phyloP scores from a whole-genome alignment of 345 rosid species.

The Garcia nutans region DNA sequence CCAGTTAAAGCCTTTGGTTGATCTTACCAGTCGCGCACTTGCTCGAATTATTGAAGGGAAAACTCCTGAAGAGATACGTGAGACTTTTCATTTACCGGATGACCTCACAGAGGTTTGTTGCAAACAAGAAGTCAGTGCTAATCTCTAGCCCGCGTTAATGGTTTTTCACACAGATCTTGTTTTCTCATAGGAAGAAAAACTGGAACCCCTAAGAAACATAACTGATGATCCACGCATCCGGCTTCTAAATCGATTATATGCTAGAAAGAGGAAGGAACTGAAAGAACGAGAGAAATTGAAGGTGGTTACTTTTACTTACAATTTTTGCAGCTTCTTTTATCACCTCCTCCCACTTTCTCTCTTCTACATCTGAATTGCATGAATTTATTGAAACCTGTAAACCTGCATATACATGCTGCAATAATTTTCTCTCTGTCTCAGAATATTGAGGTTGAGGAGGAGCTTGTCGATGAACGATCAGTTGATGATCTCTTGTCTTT shows the following conservation, averaged over 20 bases:
- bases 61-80: constrained; percentile 85
- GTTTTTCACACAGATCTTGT: constrained; percentile 21
- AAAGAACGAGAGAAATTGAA: constrained; percentile 71
- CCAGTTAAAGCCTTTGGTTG: constrained; percentile 82
- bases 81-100: constrained; percentile 88
- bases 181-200: constrained; percentile 70
- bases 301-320: constrained; percentile 37
- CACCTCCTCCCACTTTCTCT: too few relatives aligned
- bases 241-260: constrained; percentile 73
- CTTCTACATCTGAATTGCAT: neutral
- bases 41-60: constrained; percentile 85
- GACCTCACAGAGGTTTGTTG: constrained; percentile 84
- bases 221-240: constrained; percentile 88
- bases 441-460: constrained; percentile 76
- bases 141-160: neutral
- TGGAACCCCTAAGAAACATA: constrained; percentile 81
- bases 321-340: constrained; percentile 3
- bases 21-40: constrained; percentile 88
- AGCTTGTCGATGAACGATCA: constrained; percentile 73
- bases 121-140: constrained; percentile 14
- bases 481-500: constrained; percentile 84
- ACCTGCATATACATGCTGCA: constrained; percentile 11
- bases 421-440: constrained; percentile 32
- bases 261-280: constrained; percentile 79
- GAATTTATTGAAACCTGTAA: neutral